A percentile compares a stretch with the other conserved stretches of the same genome.
Evolutionary conservation across 345 rosid genomes (phyloP).

Genomic region (Abelmoschus esculentus): DNA sequence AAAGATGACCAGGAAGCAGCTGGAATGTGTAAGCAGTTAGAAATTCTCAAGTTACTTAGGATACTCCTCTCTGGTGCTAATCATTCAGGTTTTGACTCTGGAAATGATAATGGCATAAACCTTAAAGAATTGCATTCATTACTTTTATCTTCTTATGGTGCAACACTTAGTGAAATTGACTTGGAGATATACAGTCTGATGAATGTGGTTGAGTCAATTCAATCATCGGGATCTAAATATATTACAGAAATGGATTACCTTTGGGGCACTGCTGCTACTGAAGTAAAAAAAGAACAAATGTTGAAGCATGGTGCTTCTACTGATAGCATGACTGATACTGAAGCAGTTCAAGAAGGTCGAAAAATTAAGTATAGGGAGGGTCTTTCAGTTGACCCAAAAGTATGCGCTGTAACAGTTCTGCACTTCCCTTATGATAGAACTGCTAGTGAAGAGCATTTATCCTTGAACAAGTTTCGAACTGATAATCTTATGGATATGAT

Average conservation of each 20-base stretch:
- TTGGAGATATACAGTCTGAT: conserved; percentile 57
- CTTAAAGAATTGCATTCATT: conserved; percentile 52
- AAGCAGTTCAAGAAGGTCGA: conserved; percentile 37
- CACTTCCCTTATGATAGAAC: conserved; percentile 61
- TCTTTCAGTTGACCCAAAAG: conserved; percentile 67
- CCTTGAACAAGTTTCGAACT: conserved; percentile 12
- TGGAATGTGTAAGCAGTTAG: conserved; percentile 35
- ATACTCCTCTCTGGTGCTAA: conserved; percentile 32
- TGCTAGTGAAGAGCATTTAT: conserved; percentile 17
- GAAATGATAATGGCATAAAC: conserved; percentile 50
- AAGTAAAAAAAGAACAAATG: conserved; percentile 43
- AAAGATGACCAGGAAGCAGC: conserved; percentile 25
- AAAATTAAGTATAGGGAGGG: conserved; percentile 68
- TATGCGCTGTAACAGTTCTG: conserved; percentile 60
- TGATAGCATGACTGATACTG: conserved; percentile 26
- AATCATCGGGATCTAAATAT: conserved; percentile 25
- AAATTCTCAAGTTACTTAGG: conserved; percentile 66
- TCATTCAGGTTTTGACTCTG: conserved; percentile 23
- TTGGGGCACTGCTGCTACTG: conserved; percentile 73
- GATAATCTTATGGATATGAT: conserved; percentile 9
- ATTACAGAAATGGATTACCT: conserved; percentile 47
- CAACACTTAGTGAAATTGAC: conserved; percentile 66
- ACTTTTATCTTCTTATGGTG: conserved; percentile 86
- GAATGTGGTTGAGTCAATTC: conserved; percentile 51
- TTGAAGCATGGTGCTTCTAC: conserved; percentile 36